Conservation (phyloP, 495 filamentous ascomycete species). For the Choiromyces venosus region DNA sequence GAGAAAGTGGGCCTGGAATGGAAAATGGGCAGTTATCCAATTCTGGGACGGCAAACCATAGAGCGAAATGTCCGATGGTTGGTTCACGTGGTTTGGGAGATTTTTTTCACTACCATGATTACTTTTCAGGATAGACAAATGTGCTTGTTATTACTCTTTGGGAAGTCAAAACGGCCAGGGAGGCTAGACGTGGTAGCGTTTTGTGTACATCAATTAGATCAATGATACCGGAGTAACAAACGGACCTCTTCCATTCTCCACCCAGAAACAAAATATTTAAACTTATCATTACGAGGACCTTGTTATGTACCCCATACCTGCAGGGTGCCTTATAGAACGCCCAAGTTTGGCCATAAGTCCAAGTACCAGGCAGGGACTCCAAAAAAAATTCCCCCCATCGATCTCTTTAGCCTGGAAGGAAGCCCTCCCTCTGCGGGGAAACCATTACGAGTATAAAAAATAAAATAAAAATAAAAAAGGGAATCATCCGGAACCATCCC, state of each 20-base stretch:
- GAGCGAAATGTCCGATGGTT: conserved; percentile 17
- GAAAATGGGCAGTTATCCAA: conserved; percentile 92
- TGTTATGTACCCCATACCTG: not conserved
- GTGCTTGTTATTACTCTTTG: not conserved
- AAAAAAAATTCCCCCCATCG: not conserved
- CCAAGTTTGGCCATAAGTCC: not conserved
- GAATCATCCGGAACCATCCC: no score
- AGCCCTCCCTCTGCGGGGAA: no score
- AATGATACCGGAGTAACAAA: not conserved
- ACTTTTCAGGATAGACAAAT: not conserved
- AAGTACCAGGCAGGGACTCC: not conserved
- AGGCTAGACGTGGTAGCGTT: not conserved
- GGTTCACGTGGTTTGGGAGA: not conserved
- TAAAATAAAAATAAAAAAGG: no score
- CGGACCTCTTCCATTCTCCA: not conserved
- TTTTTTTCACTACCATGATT: not conserved
- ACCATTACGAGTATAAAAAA: no score
- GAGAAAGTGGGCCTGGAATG: conserved; percentile 94
- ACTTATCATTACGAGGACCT: not conserved
- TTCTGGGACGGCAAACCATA: conserved; percentile 68
- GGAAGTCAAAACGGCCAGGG: not conserved
- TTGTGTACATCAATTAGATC: not conserved
- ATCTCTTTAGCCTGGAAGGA: not conserved
- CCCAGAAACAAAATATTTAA: not conserved
- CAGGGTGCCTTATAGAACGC: not conserved